phyloP scores from a whole-genome alignment of 2,329 filamentous ascomycete species.

The Calonectria ilicicola region DNA sequence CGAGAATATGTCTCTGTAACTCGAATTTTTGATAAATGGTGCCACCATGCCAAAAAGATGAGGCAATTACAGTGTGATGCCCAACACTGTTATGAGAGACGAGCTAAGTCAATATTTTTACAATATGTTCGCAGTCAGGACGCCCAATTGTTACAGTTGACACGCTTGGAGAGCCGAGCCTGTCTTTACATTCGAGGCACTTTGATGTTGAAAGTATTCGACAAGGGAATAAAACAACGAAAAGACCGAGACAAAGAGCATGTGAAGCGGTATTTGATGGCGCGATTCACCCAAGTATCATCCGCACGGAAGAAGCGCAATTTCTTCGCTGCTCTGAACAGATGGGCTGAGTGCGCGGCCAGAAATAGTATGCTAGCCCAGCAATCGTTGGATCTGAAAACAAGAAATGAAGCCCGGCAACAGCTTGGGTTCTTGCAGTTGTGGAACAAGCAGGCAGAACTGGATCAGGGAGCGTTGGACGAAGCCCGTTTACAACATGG shows the following conservation, averaged over 20 bases:
- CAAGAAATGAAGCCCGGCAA: conserved; percentile 22
- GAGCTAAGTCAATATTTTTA: conserved; percentile 28
- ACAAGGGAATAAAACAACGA: conserved; percentile 38
- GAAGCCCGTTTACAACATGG: conserved; percentile 36
- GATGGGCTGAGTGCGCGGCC: conserved; percentile 42
- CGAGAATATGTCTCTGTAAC: conserved; percentile 47
- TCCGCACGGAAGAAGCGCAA: conserved; percentile 47
- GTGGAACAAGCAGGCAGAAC: conserved; percentile 38
- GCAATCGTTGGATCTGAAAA: conserved; percentile 29
- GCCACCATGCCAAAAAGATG: conserved; percentile 31
- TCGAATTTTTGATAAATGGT: conserved; percentile 46
- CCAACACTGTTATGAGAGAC: conserved; percentile 28
- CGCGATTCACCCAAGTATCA: conserved; percentile 50
- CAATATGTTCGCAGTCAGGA: conserved; percentile 25
- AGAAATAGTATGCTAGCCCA: conserved; percentile 26
- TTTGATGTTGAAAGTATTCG: conserved; percentile 42
- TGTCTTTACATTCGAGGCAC: conserved; percentile 48
- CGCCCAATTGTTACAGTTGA: conserved; percentile 28
- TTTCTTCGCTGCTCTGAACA: conserved; percentile 47
- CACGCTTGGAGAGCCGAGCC: conserved; percentile 40
- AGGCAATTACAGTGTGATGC: conserved; percentile 35
- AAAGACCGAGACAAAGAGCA: conserved; percentile 43
- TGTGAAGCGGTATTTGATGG: conserved; percentile 49
- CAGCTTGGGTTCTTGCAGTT: conserved; percentile 19
- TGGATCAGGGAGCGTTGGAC: conserved; percentile 31